phyloP scores from a whole-genome alignment of 2,329 filamentous ascomycete genomes.

The Fusarium paranaense region DNA sequence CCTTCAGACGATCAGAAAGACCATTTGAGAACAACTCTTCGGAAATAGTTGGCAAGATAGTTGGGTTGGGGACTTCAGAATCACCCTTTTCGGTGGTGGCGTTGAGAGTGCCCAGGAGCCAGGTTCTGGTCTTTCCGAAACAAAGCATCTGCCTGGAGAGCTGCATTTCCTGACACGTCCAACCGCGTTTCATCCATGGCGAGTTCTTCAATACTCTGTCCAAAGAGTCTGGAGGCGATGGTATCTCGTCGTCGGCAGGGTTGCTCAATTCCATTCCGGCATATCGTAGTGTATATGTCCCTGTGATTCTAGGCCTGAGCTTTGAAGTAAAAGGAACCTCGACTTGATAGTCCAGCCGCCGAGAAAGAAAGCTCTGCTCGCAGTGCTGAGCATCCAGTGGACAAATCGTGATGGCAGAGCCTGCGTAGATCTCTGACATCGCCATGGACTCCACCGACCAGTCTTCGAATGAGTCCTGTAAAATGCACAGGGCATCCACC shows the following conservation, averaged over 20 bases:
- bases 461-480: neutral
- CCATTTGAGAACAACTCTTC: neutral
- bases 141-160: neutral
- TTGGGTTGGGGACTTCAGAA: neutral
- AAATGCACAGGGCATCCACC: neutral
- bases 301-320: neutral
- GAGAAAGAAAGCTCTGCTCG: neutral
- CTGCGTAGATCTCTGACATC: neutral
- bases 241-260: neutral
- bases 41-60: neutral
- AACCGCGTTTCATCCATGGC: neutral
- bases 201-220: neutral
- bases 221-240: neutral
- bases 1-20: neutral
- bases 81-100: neutral
- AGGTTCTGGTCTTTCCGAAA: neutral
- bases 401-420: neutral
- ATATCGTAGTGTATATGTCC: neutral
- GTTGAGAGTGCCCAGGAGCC: neutral
- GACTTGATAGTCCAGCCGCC: neutral
- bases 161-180: neutral
- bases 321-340: neutral
- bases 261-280: neutral
- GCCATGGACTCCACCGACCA: neutral
- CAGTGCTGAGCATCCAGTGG: neutral